These are phyloP conservation scores for Oleoguttula mirabilis DNA, from an alignment of 495 filamentous ascomycete genomes.

Conservation along the genomic window DNA sequence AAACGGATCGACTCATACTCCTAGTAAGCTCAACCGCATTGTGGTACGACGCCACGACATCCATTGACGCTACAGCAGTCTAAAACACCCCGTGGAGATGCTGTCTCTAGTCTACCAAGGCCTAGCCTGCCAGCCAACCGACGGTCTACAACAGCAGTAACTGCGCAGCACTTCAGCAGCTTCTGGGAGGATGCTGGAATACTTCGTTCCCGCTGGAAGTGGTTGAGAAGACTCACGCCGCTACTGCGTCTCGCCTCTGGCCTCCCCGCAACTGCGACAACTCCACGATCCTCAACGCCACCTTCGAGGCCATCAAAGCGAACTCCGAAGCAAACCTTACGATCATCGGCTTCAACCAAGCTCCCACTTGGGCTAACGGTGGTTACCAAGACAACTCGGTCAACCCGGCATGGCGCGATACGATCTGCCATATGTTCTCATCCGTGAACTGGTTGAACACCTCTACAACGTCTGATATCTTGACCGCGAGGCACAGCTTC, in stretches of 20 bases:
- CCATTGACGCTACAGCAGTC: not conserved
- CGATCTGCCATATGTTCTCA: not conserved
- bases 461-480: not conserved
- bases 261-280: conserved; percentile 1
- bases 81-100: not conserved
- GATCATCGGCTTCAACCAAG: not conserved
- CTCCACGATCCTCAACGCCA: not conserved
- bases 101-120: not conserved
- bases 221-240: not conserved
- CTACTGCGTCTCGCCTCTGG: not conserved
- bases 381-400: conserved; percentile 1
- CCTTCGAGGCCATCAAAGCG: not conserved
- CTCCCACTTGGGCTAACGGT: not conserved
- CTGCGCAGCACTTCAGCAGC: conserved; percentile 2
- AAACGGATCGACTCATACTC: not conserved
- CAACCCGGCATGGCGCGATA: conserved; percentile 3
- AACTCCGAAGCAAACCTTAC: not conserved
- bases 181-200: conserved; percentile 1
- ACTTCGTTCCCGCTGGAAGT: not conserved
- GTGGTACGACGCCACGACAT: not conserved
- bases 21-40: not conserved
- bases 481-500: not conserved
- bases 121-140: not conserved
- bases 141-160: not conserved
- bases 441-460: not conserved